Evolutionary conservation across 805 yeast species (phyloP).

Genomic region (Pichia gijzeniarum): DNA sequence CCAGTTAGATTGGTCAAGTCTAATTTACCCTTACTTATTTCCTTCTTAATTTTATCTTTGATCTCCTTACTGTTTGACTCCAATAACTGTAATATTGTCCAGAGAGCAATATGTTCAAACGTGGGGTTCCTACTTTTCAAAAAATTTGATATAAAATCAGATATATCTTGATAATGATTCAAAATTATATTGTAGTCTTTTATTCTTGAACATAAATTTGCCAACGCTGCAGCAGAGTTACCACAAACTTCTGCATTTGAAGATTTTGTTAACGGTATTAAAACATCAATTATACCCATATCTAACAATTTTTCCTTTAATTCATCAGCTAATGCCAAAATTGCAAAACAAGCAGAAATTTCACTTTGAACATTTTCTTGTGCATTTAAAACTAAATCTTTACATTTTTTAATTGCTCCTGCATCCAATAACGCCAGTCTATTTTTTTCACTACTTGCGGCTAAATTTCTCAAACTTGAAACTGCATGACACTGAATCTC

Average conservation of each 20-base stretch:
- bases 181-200: slow-evolving; percentile 75
- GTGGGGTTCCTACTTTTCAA: slow-evolving; percentile 82
- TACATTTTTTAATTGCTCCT: slow-evolving; percentile 92
- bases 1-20: slow-evolving; percentile 30
- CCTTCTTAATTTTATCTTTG: slow-evolving; percentile 31
- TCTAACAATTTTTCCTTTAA: slow-evolving; percentile 78
- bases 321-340: slow-evolving; percentile 92
- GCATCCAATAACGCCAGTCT: slow-evolving; percentile 88
- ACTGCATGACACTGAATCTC: slow-evolving; percentile 99
- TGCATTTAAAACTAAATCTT: slow-evolving; percentile 73
- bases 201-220: slow-evolving; percentile 89
- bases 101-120: slow-evolving; percentile 94
- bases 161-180: slow-evolving; percentile 84
- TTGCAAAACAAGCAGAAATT: slow-evolving; percentile 95
- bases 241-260: slow-evolving; percentile 94
- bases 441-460: slow-evolving; percentile 91
- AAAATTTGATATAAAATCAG: slow-evolving; percentile 75
- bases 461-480: slow-evolving; percentile 89
- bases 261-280: slow-evolving; percentile 86
- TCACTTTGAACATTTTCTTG: slow-evolving; percentile 95
- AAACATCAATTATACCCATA: slow-evolving; percentile 77
- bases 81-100: slow-evolving; percentile 91
- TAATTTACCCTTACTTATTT: slow-evolving; percentile 28
- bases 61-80: slow-evolving; percentile 75
- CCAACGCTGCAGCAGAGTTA: slow-evolving; percentile 96